Evolutionary conservation across 257 asterid species (phyloP), one percentile per base, ranked within the genome.

Genomic region (Mentha longifolia): DNA sequence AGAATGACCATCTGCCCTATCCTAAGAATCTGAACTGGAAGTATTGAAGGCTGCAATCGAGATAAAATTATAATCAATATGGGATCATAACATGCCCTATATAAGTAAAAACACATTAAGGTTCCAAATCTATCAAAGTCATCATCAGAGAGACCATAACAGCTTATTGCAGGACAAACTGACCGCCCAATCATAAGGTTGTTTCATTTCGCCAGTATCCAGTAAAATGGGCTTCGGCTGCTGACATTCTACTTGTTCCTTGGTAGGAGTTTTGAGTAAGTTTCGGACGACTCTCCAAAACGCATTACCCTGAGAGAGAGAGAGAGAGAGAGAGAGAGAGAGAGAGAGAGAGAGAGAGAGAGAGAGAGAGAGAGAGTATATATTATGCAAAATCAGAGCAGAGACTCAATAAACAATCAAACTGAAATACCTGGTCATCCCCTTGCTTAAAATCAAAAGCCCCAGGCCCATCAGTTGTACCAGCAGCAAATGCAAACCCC

Each of bases 401-500:
- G 8, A 47, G 43, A 68, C 31, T 16, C 13, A 46, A 46, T 55
- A 41, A 33, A 62, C 68, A 73, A 71, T 58, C 52, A 6, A 72
- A 65, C 30, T 60, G 55, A 12, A 46, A 73, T 80, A 92, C 99
- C 88, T 80, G 68, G 81, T 87, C 74, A 84, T 95, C 99, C 47
- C 99, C 99, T 82, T 95, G 98, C 79, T 78, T 92, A 78, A 95
- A 95, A 85, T 95, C 98, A 80, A 95, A 95, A 79, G 99, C 99
- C 73, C 99, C 99, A 16, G 99, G 99, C 55, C 99, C 99, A 79
- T 95, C 99, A 37, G 99, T 95, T 72, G 99, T 95, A 73, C 99
- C 99, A 56, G 99, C 99, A 72, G 99, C 99, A 83, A 95, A 95
- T 47, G 90, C 96, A 82, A 95, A 95, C 15, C 99, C 99, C 99